Conservation (phyloP, 2,329 filamentous ascomycete species). For the Furcasterigmium sp. region DNA sequence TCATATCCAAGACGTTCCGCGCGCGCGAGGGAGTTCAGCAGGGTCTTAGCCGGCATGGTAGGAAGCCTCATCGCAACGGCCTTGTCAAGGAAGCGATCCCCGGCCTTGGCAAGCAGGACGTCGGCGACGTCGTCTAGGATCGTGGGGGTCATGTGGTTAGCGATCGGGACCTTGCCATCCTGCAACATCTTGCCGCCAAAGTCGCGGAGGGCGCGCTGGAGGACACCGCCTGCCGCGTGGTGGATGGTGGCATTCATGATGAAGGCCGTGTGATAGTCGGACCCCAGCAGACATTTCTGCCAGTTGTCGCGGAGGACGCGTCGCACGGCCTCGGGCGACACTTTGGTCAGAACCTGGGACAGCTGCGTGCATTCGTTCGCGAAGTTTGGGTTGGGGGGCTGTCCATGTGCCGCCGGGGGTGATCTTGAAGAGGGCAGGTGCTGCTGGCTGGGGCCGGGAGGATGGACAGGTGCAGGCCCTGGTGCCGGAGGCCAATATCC, state of each 20-base stretch:
- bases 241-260: constrained; percentile 46
- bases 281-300: constrained; percentile 43
- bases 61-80: constrained; percentile 45
- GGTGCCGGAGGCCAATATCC: too few species aligned
- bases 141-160: constrained; percentile 28
- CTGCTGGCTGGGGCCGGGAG: too few species aligned
- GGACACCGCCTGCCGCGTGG: constrained; percentile 29
- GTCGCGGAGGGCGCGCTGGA: constrained; percentile 33
- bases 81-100: constrained; percentile 45
- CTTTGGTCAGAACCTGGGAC: constrained; percentile 31
- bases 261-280: constrained; percentile 47
- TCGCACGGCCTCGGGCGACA: constrained; percentile 38
- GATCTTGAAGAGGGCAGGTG: background rate
- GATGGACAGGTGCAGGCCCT: too few species aligned
- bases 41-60: constrained; percentile 47
- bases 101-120: constrained; percentile 36
- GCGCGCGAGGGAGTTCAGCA: constrained; percentile 52
- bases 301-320: constrained; percentile 44
- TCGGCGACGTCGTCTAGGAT: constrained; percentile 42
- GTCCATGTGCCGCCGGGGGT: background rate
- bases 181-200: constrained; percentile 40
- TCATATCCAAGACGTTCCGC: constrained; percentile 55
- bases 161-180: constrained; percentile 33
- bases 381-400: constrained; percentile 29
- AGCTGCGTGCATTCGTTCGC: constrained; percentile 32